Evolutionary conservation across 352 stramenopile genomes (phyloP).

Genomic region (Pythium myriotylum): DNA sequence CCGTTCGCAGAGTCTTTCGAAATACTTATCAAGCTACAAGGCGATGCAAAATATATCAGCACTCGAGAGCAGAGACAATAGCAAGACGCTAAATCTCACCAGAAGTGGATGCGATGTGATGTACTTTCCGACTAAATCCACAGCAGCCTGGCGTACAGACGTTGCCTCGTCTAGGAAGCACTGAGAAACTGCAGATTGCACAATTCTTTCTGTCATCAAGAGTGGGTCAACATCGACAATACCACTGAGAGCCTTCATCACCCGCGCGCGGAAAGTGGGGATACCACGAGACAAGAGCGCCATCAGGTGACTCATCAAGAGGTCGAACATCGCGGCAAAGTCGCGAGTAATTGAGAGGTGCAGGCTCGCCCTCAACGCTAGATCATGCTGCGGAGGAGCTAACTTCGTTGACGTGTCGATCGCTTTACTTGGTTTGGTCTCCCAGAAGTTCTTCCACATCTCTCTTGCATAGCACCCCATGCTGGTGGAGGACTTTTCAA

Average conservation of each 20-base stretch:
- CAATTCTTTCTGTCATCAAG: slow-evolving; percentile 70
- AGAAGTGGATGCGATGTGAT: slow-evolving; percentile 68
- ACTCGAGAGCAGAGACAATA: not conserved
- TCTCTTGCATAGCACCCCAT: not conserved
- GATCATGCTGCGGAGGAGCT: slow-evolving; percentile 40
- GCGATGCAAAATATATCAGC: not conserved
- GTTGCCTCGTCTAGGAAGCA: slow-evolving; percentile 81
- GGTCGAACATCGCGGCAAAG: slow-evolving; percentile 73
- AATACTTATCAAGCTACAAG: slow-evolving; percentile 80
- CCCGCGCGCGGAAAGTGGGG: slow-evolving; percentile 67
- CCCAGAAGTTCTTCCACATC: slow-evolving; percentile 61
- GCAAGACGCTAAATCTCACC: slow-evolving; percentile 38
- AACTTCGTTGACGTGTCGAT: slow-evolving; percentile 51
- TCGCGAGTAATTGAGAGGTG: slow-evolving; percentile 53
- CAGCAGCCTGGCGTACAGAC: slow-evolving; percentile 80
- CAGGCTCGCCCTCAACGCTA: slow-evolving; percentile 49
- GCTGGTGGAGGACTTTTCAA: slow-evolving; percentile 19
- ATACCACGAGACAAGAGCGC: slow-evolving; percentile 70
- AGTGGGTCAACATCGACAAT: slow-evolving; percentile 87
- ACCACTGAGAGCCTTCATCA: slow-evolving; percentile 73
- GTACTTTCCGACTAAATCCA: slow-evolving; percentile 87
- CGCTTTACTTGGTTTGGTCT: slow-evolving; percentile 24
- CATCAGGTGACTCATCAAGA: slow-evolving; percentile 76
- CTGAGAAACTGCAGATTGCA: slow-evolving; percentile 56
- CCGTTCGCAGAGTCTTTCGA: slow-evolving; percentile 69